Percentiles rank a stretch among this genome's conserved stretches.
Evolutionary conservation across 192 early-diverging fungal species (phyloP).

Genomic region (Haplosporangium gracile): DNA sequence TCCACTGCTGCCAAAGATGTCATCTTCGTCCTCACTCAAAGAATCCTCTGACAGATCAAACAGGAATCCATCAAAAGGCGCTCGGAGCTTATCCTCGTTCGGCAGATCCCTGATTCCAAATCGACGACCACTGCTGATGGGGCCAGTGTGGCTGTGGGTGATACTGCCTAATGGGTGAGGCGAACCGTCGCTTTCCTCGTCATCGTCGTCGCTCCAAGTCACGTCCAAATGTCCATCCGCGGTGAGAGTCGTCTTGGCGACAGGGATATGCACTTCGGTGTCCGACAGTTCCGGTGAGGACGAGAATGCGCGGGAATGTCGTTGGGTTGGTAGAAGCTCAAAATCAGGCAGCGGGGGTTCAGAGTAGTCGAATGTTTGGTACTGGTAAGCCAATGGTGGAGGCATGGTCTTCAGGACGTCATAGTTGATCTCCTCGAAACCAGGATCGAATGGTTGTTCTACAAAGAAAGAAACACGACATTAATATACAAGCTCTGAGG

Average conservation of each 20-base stretch:
- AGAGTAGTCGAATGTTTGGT: constrained; percentile 8
- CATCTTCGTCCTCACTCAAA: constrained; percentile 46
- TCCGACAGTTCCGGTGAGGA: neutral
- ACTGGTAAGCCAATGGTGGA: constrained; percentile 26
- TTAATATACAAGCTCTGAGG: neutral
- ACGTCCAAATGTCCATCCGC: constrained; percentile 25
- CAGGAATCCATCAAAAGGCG: constrained; percentile 47
- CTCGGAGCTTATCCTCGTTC: constrained; percentile 30
- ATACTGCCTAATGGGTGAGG: neutral
- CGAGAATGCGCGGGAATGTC: neutral
- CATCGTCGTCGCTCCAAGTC: constrained; percentile 22
- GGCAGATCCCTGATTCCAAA: constrained; percentile 47
- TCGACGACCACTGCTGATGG: constrained; percentile 14
- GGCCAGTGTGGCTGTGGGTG: neutral
- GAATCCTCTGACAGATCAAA: constrained; percentile 49
- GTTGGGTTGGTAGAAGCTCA: constrained; percentile 8
- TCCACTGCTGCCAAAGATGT: constrained; percentile 22
- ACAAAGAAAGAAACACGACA: too few relatives aligned
- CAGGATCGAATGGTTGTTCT: constrained; percentile 51
- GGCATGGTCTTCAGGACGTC: constrained; percentile 18
- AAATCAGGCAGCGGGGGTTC: constrained; percentile 14
- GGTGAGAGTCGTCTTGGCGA: constrained; percentile 23
- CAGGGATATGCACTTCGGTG: neutral
- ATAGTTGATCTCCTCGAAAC: constrained; percentile 21
- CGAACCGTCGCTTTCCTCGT: neutral